phyloP scores from a whole-genome alignment of 345 rosid species.

The Kandelia obovata region DNA sequence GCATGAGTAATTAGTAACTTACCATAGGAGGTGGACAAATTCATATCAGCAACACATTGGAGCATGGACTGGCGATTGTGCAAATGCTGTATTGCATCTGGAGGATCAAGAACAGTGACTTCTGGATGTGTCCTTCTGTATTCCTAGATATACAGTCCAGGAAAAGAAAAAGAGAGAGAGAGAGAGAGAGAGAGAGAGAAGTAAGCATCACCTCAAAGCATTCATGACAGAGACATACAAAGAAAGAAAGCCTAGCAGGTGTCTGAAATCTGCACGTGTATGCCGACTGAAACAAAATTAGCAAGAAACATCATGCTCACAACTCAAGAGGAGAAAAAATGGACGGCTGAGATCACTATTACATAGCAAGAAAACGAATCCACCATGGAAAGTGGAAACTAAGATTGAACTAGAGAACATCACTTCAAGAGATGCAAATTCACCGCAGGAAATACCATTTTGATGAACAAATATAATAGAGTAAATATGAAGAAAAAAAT shows the following conservation, averaged over 20 bases:
- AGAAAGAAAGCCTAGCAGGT: not conserved
- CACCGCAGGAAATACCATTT: no score
- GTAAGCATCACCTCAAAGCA: not conserved
- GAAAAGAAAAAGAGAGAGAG: not conserved
- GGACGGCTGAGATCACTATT: no score
- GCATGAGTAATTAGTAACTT: constrained; percentile 4
- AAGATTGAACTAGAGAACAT: no score
- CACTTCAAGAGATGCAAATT: no score
- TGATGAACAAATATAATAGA: no score
- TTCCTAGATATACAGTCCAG: constrained; percentile 39
- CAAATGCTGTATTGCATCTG: constrained; percentile 72
- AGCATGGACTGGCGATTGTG: constrained; percentile 77
- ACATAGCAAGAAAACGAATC: no score
- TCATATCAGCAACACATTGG: constrained; percentile 78
- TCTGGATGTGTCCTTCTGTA: constrained; percentile 65
- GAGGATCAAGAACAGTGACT: constrained; percentile 84
- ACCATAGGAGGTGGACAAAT: constrained; percentile 54
- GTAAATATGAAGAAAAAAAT: no score
- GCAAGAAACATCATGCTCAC: not conserved
- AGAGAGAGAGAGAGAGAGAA: not conserved
- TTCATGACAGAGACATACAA: not conserved
- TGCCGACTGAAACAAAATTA: not conserved
- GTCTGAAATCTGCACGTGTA: not conserved
- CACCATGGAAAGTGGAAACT: no score
- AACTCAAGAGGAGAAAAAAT: not conserved